Evolutionary conservation across 192 early-diverging fungal genomes (phyloP).

Genomic region (Coemansia biformis): DNA sequence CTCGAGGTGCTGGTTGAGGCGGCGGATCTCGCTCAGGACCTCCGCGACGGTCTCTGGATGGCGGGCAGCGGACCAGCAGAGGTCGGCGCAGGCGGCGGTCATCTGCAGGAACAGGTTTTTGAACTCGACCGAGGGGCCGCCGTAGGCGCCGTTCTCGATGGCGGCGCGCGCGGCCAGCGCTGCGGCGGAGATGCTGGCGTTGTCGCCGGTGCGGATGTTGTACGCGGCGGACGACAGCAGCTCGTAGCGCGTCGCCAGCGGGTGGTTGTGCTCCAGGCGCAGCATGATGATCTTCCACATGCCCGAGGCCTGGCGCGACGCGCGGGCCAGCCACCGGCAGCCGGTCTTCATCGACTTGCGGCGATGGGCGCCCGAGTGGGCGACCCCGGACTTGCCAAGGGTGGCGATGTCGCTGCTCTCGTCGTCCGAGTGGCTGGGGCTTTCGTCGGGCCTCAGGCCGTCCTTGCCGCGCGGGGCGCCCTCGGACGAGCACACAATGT

Average conservation of each 20-base stretch:
- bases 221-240: conserved; percentile 7
- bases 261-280: conserved; percentile 49
- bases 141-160: conserved; percentile 28
- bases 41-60: conserved; percentile 39
- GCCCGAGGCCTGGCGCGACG: conserved; percentile 45
- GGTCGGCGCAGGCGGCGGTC: conserved; percentile 36
- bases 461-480: conserved; percentile 49
- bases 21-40: conserved; percentile 47
- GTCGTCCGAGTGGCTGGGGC: conserved; percentile 15
- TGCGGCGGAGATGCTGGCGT: conserved; percentile 29
- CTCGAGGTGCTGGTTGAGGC: conserved; percentile 41
- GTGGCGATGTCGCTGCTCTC: conserved; percentile 4
- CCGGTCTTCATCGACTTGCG: conserved; percentile 53
- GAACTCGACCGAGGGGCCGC: conserved; percentile 35
- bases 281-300: conserved; percentile 54
- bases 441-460: conserved; percentile 35
- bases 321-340: conserved; percentile 50
- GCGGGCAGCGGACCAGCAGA: conserved; percentile 50
- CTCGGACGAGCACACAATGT: conserved; percentile 52
- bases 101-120: conserved; percentile 47
- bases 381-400: conserved; percentile 9
- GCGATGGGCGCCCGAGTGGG: conserved; percentile 46
- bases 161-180: conserved; percentile 33
- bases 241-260: conserved; percentile 41
- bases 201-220: conserved; percentile 33